Base-by-base conservation (phyloP, 495 filamentous ascomycete genomes). In the Acidomyces sp. region DNA sequence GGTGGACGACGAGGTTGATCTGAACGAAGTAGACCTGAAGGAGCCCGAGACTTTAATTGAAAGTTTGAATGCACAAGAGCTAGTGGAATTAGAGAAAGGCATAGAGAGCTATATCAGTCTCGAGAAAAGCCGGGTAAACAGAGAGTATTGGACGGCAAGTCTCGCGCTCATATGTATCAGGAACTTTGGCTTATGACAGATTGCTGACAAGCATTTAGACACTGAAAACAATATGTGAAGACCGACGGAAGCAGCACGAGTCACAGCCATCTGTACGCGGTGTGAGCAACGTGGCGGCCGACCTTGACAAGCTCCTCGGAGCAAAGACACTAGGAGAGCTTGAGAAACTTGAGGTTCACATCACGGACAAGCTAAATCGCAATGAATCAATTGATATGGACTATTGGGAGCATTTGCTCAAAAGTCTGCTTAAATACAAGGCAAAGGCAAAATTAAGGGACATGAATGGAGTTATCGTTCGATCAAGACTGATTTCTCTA, bases 371-470 rank as follows among this genome's bases (percentile, higher is more conserved):
- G 59, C 59, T 97, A 27, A 68, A 78, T 29, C 90, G 84, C 10
- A 78, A 93, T 48, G 86, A 95, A 56, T 80, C 82, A 7, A 85
- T 96, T 53, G 92, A 97, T 63, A 83, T 80, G 3, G 90, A 97
- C 57, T 97, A 96, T 58, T 97, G 90, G 90, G 85, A 93, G 49
- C 82, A 92, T 52, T 70, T 97, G 2, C 67, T 96, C 34, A 74
- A 78, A 47, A 93, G 80, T 54, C 63, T 97, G 28, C 66, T 78
- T 11, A 76, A 93, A 3, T 94, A 81, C 75, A 96, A 95, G 61
- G 84, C 88, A 4, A 85, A 82, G 54, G 85, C 88, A 2, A 83
- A 81, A 52, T 62, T 97, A 24, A 78, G 80, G 60, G 77, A 75
- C 31, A 74, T 95, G 6, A 90, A 79, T 46, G 75, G 83, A 41